Percentiles rank a stretch among this genome's conserved stretches.
Evolutionary conservation across 2,329 filamentous ascomycete genomes (phyloP).

Genomic region (Botrytis aclada): DNA sequence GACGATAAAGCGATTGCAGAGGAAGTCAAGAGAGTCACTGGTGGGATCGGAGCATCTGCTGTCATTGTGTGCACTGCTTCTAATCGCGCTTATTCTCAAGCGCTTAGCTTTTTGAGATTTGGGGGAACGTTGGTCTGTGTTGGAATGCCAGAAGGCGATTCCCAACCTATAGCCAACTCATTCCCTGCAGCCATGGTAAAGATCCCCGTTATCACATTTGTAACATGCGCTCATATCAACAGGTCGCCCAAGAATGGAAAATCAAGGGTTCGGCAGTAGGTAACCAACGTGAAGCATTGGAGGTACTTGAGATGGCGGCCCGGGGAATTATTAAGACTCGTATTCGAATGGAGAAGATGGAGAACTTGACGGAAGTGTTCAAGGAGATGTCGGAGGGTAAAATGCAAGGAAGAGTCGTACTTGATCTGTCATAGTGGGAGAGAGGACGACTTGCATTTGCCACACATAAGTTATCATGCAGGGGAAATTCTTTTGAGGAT

Average conservation of each 20-base stretch:
- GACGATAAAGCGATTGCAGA: constrained; percentile 49
- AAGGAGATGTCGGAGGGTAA: constrained; percentile 44
- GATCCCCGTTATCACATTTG: background rate
- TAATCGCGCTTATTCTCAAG: constrained; percentile 50
- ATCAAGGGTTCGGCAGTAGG: constrained; percentile 51
- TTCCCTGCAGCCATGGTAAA: constrained; percentile 41
- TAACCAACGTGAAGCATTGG: constrained; percentile 48
- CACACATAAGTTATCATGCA: constrained; percentile 8
- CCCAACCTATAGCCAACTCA: constrained; percentile 45
- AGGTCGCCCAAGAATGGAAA: constrained; percentile 42
- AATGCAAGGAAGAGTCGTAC: constrained; percentile 47
- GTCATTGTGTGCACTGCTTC: constrained; percentile 55
- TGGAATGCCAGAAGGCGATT: constrained; percentile 48
- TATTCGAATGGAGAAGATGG: constrained; percentile 46
- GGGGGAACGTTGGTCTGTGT: constrained; percentile 51
- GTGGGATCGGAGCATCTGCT: constrained; percentile 55
- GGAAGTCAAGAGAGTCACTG: constrained; percentile 55
- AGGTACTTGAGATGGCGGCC: constrained; percentile 47
- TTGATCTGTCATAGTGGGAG: constrained; percentile 40
- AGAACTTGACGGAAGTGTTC: constrained; percentile 45
- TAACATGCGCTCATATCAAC: constrained; percentile 9
- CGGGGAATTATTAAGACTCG: constrained; percentile 47
- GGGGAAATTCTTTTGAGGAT: background rate
- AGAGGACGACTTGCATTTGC: constrained; percentile 8
- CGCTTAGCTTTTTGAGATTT: constrained; percentile 46